A percentile compares a stretch with the other conserved stretches of the same genome.
Evolutionary conservation across 225 moss, liverwort and hornwort genomes (phyloP).

Genomic region (Ulota crispa): DNA sequence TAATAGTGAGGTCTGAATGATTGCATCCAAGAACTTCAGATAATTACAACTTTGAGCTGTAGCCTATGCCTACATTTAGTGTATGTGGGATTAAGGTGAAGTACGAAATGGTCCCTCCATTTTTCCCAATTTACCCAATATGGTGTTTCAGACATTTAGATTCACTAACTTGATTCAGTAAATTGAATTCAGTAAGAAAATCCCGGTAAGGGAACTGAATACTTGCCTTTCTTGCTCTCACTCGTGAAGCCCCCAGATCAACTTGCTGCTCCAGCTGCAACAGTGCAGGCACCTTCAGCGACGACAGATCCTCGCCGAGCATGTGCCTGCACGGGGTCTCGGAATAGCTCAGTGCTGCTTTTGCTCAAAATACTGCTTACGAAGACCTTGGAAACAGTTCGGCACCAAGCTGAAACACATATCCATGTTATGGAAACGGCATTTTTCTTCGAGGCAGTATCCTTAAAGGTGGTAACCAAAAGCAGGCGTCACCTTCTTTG

Average conservation of each 20-base stretch:
- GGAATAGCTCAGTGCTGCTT: background rate
- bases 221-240: conserved; percentile 79
- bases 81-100: too few species aligned
- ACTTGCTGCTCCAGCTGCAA: conserved; percentile 82
- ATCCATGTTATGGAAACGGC: background rate
- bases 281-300: conserved; percentile 65
- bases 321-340: conserved; percentile 57
- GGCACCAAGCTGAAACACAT: background rate
- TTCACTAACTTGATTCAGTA: background rate
- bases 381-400: conserved; percentile 4
- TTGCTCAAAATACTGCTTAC: background rate
- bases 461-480: background rate
- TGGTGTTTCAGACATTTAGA: background rate
- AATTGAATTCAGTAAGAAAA: background rate
- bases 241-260: conserved; percentile 69
- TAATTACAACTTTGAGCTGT: too few species aligned
- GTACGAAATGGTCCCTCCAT: too few species aligned
- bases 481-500: background rate
- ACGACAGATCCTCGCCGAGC: conserved; percentile 77
- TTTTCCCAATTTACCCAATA: too few species aligned
- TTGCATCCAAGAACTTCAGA: too few species aligned
- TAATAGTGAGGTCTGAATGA: too few species aligned
- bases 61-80: too few species aligned
- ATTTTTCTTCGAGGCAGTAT: background rate
- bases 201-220: background rate